Evolutionary conservation across 2,329 filamentous ascomycete genomes (phyloP).

Genomic region (Monilinia fructigena): DNA sequence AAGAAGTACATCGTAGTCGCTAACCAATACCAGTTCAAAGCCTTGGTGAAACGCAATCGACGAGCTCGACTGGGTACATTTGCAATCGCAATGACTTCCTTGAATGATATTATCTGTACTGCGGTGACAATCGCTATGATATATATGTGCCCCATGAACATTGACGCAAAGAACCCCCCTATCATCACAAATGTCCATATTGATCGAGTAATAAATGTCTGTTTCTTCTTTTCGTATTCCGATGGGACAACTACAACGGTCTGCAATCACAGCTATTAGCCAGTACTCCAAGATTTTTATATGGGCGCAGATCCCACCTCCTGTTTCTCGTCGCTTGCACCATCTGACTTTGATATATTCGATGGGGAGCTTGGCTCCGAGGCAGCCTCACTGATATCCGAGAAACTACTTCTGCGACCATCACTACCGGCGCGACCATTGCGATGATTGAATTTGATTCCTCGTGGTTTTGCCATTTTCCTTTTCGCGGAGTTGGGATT

Average conservation of each 20-base stretch:
- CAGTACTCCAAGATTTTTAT: background rate
- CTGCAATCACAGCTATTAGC: constrained; percentile 32
- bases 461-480: constrained; percentile 48
- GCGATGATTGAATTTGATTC: constrained; percentile 52
- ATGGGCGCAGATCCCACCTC: constrained; percentile 6
- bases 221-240: constrained; percentile 98
- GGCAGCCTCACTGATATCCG: constrained; percentile 63
- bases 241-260: constrained; percentile 43
- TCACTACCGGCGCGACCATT: constrained; percentile 39
- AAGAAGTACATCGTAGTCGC: constrained; percentile 99
- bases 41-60: constrained; percentile 90
- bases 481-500: constrained; percentile 18
- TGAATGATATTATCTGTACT: constrained; percentile 95
- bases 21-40: constrained; percentile 98
- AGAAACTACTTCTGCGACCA: constrained; percentile 65
- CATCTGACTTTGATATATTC: constrained; percentile 32
- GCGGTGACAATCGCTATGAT: constrained; percentile 90
- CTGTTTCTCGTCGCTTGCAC: constrained; percentile 41
- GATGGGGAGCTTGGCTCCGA: constrained; percentile 42
- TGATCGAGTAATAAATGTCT: constrained; percentile 92
- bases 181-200: constrained; percentile 99
- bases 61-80: constrained; percentile 90
- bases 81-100: constrained; percentile 97
- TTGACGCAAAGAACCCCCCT: constrained; percentile 80
- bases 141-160: constrained; percentile 97